Evolutionary conservation across 768 basidiomycete species (phyloP), one percentile per base, ranked within the genome.

Genomic region (Coprinopsis strossmayeri): DNA sequence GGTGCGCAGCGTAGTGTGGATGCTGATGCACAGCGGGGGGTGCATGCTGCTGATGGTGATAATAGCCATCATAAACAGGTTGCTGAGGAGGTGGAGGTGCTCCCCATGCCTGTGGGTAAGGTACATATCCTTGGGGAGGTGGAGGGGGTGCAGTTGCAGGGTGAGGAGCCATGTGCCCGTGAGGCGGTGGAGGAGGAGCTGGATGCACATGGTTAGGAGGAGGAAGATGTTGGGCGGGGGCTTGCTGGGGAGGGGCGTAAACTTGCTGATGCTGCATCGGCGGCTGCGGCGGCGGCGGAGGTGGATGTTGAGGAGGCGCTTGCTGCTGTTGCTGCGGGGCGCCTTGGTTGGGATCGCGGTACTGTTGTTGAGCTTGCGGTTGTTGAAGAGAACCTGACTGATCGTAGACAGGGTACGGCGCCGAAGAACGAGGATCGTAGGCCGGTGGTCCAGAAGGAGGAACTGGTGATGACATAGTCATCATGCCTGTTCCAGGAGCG

Each of bases 321-420:
- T 51, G 59, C 38, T 50, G 58, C 25, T 56, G 55, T 2, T 51
- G 59, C 38, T 50, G 58, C 25, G 57, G 59, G 0, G 34, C n/a
- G 34, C 53, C 56, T 38, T 50, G 24, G 53, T 48, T 37, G 56
- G 55, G n/a, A 46, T 54, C 30, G 53, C 37, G 13, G 53, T 53
- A 32, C 15, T 46, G 51, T 12, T 59, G 57, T 10, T 54, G 53
- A 26, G 55, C 41, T 45, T 52, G 57, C 39, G 59, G 62, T 46
- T 65, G 64, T 30, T 54, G 64, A 47, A 34, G 40, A 2, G 61
- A 61, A 32, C 61, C 59, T 4, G 67, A 56, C 20, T 65, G 62
- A 55, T 69, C 68, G 45, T 63, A 67, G 0, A 64, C 62, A 25
- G 64, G 47, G 34, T 50, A 62, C 0, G 66, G 61, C 17, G 0